Percentiles rank a stretch among this genome's conserved stretches.
Evolutionary conservation across 1,139 yeast species (phyloP).

Genomic region (Ogataea hybrid): DNA sequence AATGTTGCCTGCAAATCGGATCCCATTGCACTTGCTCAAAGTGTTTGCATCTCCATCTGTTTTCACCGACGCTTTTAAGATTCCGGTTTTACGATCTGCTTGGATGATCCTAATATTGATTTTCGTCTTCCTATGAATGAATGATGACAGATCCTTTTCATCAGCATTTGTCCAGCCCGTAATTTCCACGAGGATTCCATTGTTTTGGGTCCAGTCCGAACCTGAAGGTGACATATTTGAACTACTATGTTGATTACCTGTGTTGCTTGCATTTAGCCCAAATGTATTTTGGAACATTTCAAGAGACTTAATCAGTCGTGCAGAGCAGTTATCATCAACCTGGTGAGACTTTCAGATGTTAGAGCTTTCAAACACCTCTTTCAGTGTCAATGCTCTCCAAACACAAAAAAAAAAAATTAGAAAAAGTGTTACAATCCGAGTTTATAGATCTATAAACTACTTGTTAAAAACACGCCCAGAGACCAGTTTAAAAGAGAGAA

Average conservation of each 20-base stretch:
- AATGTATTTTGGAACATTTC: conserved; percentile 1
- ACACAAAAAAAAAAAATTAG: no score
- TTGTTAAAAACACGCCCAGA: no score
- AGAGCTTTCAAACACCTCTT: no score
- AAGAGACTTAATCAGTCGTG: no score
- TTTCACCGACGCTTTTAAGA: conserved; percentile 54
- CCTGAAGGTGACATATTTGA: neutral
- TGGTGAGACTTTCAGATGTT: no score
- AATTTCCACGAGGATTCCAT: conserved; percentile 55
- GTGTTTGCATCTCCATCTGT: conserved; percentile 55
- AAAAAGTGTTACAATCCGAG: no score
- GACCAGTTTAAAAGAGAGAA: no score
- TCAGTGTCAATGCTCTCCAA: no score
- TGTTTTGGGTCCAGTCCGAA: conserved; percentile 23
- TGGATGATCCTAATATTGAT: conserved; percentile 49
- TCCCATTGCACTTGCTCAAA: conserved; percentile 66
- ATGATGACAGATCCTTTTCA: conserved; percentile 63
- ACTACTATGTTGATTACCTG: neutral
- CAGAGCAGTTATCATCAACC: no score
- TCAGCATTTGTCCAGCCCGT: conserved; percentile 83
- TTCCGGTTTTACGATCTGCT: conserved; percentile 43
- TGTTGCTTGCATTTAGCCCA: conserved; percentile 19
- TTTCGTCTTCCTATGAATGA: conserved; percentile 66
- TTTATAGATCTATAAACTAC: no score
- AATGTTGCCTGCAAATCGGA: conserved; percentile 74